Evolutionary conservation across 169 alveolate genomes (phyloP).

Genomic region (Neospora caninum): DNA sequence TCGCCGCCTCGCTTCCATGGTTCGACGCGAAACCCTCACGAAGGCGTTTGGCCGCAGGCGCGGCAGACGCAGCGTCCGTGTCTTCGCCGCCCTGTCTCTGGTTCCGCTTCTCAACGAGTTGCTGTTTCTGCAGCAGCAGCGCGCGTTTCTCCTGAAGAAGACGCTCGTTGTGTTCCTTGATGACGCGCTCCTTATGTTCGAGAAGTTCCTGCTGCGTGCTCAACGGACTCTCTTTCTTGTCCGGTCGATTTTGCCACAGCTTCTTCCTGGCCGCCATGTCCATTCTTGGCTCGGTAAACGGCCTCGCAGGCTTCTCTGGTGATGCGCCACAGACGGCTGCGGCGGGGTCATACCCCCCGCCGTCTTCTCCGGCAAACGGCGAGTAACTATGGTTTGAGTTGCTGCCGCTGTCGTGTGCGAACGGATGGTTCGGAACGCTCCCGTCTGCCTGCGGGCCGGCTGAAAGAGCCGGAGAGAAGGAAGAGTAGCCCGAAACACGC

Average conservation of each 20-base stretch:
- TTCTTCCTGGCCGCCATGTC: slow-evolving; percentile 1
- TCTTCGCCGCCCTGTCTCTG: neutral
- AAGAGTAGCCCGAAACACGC: neutral
- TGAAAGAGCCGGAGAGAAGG: neutral
- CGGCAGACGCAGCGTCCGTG: neutral
- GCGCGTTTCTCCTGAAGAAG: neutral
- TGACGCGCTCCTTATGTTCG: neutral
- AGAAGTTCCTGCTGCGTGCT: neutral
- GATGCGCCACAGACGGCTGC: neutral
- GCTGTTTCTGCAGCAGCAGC: slow-evolving; percentile 2
- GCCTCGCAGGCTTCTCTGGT: neutral
- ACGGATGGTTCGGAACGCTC: neutral
- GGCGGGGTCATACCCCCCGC: neutral
- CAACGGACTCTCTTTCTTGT: neutral
- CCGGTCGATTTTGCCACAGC: slow-evolving; percentile 4
- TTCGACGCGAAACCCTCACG: neutral
- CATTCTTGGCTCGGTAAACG: neutral
- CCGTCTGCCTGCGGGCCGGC: neutral
- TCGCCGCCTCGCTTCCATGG: neutral
- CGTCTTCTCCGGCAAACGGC: neutral
- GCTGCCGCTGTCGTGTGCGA: neutral
- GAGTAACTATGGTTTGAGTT: neutral
- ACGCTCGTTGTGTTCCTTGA: neutral
- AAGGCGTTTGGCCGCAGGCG: neutral
- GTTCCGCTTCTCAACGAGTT: neutral